These are phyloP conservation scores for Stephania yunnanensis DNA, from an alignment of 164 flowering plant species.

Conservation along the genomic window DNA sequence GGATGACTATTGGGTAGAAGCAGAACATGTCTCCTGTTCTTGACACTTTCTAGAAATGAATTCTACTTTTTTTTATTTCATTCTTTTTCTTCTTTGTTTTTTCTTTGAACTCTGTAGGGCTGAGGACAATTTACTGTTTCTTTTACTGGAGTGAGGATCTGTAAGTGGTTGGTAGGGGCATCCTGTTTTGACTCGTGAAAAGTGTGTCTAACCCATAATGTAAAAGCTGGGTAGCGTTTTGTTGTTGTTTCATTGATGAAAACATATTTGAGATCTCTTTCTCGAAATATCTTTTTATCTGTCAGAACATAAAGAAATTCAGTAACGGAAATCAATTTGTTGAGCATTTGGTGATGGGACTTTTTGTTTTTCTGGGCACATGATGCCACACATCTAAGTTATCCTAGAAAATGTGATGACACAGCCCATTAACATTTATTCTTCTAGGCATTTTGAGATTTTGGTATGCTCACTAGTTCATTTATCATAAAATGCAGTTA, in stretches of 20 bases:
- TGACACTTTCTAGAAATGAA: slow-evolving; percentile 11
- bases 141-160: slow-evolving; percentile 6
- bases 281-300: background rate
- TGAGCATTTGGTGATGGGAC: background rate
- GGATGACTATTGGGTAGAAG: slow-evolving; percentile 16
- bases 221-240: background rate
- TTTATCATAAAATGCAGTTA: background rate
- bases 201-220: background rate
- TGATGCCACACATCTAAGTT: background rate
- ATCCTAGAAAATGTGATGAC: background rate
- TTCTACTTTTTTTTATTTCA: background rate
- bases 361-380: background rate
- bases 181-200: background rate
- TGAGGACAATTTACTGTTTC: slow-evolving; percentile 10
- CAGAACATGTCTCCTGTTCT: slow-evolving; percentile 8
- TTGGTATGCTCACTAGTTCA: background rate
- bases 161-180: background rate
- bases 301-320: slow-evolving; percentile 1
- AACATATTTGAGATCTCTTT: background rate
- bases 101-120: background rate
- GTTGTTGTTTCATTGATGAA: background rate
- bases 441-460: background rate
- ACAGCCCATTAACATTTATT: background rate
- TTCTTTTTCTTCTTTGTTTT: background rate
- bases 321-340: background rate